phyloP scores from a whole-genome alignment of 2,329 filamentous ascomycete genomes.

The Diaporthe sp. region DNA sequence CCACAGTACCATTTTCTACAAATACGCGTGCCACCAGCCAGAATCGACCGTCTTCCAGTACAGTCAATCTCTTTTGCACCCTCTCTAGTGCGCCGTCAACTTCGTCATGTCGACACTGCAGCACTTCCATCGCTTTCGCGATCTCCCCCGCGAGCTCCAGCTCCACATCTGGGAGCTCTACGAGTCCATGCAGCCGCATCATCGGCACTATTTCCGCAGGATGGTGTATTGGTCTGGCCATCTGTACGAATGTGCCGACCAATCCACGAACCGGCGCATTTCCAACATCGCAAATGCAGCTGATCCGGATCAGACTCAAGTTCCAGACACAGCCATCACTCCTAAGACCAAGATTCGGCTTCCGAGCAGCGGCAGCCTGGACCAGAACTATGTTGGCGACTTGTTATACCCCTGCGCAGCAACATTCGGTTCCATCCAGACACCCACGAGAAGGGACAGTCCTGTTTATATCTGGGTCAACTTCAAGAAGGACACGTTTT shows the following conservation, averaged over 20 bases:
- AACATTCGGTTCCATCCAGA: background rate
- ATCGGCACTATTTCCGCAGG: slow-evolving; percentile 1
- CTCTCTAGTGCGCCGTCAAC: background rate
- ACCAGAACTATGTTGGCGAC: background rate
- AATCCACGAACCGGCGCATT: background rate
- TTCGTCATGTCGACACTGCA: background rate
- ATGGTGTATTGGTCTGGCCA: background rate
- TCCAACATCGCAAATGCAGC: background rate
- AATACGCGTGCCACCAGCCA: slow-evolving; percentile 50
- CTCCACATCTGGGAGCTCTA: slow-evolving; percentile 1
- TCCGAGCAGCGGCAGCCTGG: background rate
- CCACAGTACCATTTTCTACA: background rate
- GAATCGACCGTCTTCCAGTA: background rate
- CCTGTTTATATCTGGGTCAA: background rate
- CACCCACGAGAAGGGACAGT: background rate
- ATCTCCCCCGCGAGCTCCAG: background rate
- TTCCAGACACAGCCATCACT: background rate
- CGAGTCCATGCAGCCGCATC: background rate
- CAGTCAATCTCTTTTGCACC: background rate
- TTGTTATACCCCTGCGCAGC: background rate
- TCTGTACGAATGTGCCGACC: slow-evolving; percentile 6
- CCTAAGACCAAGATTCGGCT: background rate
- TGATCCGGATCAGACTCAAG: background rate
- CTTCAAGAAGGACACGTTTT: background rate
- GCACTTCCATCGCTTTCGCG: background rate